These are phyloP conservation scores for Pythium sukuiense DNA, from an alignment of 352 stramenopile species.

Conservation along the genomic window DNA sequence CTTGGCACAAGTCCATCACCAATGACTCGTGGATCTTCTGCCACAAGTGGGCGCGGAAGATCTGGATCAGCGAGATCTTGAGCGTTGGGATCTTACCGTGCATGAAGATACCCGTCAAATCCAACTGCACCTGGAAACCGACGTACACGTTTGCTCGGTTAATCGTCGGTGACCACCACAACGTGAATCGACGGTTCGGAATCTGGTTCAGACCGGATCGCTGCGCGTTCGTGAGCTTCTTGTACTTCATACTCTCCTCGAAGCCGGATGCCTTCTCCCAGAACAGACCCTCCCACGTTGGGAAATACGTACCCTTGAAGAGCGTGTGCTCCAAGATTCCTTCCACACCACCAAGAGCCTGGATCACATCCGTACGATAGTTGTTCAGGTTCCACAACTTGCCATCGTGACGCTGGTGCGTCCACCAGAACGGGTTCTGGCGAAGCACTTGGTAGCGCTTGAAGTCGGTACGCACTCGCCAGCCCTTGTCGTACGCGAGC, in stretches of 20 bases:
- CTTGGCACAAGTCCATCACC: conserved; percentile 96
- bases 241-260: conserved; percentile 97
- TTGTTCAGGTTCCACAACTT: conserved; percentile 99
- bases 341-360: conserved; percentile 98
- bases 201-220: conserved; percentile 99
- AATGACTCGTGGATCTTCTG: conserved; percentile 99
- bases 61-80: conserved; percentile 98
- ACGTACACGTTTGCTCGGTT: conserved; percentile 99
- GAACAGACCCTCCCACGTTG: conserved; percentile 99
- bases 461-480: conserved; percentile 98
- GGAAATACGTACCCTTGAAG: conserved; percentile 99
- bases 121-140: conserved; percentile 99
- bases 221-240: conserved; percentile 99
- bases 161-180: conserved; percentile 99
- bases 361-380: conserved; percentile 99
- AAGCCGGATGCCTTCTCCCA: conserved; percentile 99
- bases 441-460: conserved; percentile 98
- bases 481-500: conserved; percentile 99
- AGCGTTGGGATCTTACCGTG: conserved; percentile 99
- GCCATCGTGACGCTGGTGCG: conserved; percentile 97
- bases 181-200: conserved; percentile 99
- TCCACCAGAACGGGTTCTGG: conserved; percentile 99
- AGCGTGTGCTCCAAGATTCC: conserved; percentile 99
- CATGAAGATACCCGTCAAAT: conserved; percentile 99
- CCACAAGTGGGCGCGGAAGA: conserved; percentile 99